Evolutionary conservation across 495 filamentous ascomycete genomes (phyloP).

Genomic region (Chaetomium fimeti): DNA sequence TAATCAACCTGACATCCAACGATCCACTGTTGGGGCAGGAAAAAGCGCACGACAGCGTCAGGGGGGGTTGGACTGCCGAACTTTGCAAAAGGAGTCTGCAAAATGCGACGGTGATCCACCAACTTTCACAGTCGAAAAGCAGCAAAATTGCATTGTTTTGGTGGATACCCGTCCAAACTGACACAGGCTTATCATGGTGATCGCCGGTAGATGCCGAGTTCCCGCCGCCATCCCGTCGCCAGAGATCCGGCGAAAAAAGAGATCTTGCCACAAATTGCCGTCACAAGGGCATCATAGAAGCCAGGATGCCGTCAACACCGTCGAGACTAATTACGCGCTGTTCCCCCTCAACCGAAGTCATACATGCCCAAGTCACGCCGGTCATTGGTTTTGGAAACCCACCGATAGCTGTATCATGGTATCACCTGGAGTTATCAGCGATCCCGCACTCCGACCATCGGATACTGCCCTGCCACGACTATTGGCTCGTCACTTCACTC

Average conservation of each 20-base stretch:
- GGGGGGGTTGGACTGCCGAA: not conserved
- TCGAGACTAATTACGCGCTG: not conserved
- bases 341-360: not conserved
- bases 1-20: not conserved
- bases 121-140: not conserved
- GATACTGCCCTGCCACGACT: not conserved
- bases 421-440: not conserved
- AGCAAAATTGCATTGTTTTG: not conserved
- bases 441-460: constrained; percentile 6
- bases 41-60: not conserved
- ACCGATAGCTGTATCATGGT: not conserved
- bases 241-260: not conserved
- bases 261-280: constrained; percentile 6
- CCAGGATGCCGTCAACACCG: not conserved
- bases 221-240: not conserved
- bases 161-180: not conserved
- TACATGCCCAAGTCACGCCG: not conserved
- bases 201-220: constrained; percentile 12
- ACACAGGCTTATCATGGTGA: not conserved
- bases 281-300: not conserved
- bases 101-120: not conserved
- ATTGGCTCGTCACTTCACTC: constrained; percentile 7
- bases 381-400: not conserved
- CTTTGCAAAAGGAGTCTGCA: not conserved
- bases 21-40: not conserved